Percentiles rank a stretch among this genome's conserved stretches.
Conservation (phyloP, 495 filamentous ascomycete genomes). For the Aspergillus kassunensis region DNA sequence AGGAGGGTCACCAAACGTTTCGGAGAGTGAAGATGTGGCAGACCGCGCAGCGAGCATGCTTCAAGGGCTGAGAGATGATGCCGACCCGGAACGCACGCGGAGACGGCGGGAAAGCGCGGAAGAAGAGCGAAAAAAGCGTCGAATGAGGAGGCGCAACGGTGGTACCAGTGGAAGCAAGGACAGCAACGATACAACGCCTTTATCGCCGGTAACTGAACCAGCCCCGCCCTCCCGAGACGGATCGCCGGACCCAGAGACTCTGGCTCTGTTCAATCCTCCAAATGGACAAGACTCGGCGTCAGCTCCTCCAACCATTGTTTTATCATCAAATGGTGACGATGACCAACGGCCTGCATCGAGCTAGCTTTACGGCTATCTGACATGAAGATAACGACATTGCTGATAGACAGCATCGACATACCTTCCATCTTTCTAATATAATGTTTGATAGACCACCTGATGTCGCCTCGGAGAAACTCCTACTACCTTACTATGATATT, state of each 20-base stretch:
- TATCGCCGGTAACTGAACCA: constrained; percentile 35
- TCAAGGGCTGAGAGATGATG: constrained; percentile 69
- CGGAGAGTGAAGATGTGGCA: constrained; percentile 70
- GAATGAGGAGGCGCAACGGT: constrained; percentile 54
- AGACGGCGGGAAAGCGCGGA: constrained; percentile 64
- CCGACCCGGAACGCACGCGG: constrained; percentile 55
- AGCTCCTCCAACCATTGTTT: constrained; percentile 32
- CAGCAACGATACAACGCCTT: constrained; percentile 34
- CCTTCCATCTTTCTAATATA: constrained; percentile 28
- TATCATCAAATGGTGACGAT: constrained; percentile 27
- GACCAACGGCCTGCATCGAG: constrained; percentile 6
- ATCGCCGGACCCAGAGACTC: constrained; percentile 21
- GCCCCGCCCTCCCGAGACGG: constrained; percentile 26
- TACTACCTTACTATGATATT: constrained; percentile 23
- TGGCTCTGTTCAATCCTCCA: constrained; percentile 24
- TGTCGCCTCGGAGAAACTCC: constrained; percentile 27
- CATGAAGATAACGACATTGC: background rate
- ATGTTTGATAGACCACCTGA: constrained; percentile 40
- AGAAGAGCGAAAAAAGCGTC: constrained; percentile 60
- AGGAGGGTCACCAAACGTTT: constrained; percentile 36
- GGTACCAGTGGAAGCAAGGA: constrained; percentile 45
- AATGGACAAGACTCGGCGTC: constrained; percentile 22
- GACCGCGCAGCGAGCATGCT: constrained; percentile 79
- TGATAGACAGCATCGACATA: background rate
- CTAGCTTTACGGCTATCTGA: constrained; percentile 14